Base-by-base conservation (phyloP, 148 eudicot species). In the Hydrangea macrophylla region DNA sequence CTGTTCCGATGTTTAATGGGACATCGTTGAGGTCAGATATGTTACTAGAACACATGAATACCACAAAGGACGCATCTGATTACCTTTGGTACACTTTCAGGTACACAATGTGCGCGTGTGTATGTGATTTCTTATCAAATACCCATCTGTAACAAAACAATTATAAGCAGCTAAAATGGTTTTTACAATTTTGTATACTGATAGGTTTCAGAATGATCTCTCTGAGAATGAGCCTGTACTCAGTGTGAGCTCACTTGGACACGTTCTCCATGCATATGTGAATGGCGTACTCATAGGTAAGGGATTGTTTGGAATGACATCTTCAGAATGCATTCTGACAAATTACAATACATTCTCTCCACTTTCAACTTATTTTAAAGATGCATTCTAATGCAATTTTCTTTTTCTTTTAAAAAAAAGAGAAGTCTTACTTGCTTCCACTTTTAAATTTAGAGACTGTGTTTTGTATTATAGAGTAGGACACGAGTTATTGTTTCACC, bases 31-130 rank as follows among this genome's bases (percentile, higher is more conserved):
- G 73, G 54, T 72, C 88, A 0, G 57, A 82, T 28, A 27, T 65
- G 53, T 76, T 84, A 76, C 65, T 86, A 72, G 94, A 88, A 33
- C 94, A 88, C 23, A 78, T 73, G 72, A 78, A 71, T 55, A 73
- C 85, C 0, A 81, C 94, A 55, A 81, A 84, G 67, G 90, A 84
- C 55, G 27, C 20, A 40, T 76, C 88, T 33, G 88, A 84, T 69
- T 84, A 81, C 72, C 79, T 84, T 20, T 84, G 88, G 88, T 84
- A 81, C 78, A 81, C 81, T 31, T 28, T 78, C 69, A 81, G 88
- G 88, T 84, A 79, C 75, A 18, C 48, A 44, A 26, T n/a, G n/a
- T n/a, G n/a, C n/a, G 6, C 9, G 17, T 44, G 23, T 32, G 5
- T 35, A 1, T 48, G 23, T 18, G 5, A 18, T 5, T 42, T 42